Conservation (phyloP, 225 moss, liverwort and hornwort genomes). For the Pleurozium schreberi region DNA sequence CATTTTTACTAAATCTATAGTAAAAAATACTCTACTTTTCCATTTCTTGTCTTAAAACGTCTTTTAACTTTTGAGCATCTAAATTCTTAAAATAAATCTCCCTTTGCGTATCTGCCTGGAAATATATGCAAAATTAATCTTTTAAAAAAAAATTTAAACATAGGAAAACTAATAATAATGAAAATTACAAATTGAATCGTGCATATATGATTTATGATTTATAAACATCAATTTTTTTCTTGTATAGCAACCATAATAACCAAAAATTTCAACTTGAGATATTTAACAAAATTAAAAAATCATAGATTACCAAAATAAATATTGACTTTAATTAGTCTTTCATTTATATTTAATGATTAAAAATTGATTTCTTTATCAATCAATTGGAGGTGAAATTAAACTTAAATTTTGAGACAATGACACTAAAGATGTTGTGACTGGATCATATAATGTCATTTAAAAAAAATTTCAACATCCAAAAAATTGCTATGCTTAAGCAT, state of each 20-base stretch:
- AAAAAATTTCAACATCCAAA: accelerated
- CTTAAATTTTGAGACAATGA: not conserved
- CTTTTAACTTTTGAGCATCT: conserved; percentile 52
- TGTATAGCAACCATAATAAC: too few species aligned
- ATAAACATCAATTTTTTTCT: not conserved
- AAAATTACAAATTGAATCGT: not conserved
- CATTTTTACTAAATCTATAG: too few species aligned
- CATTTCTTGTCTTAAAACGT: conserved; percentile 29
- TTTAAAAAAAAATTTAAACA: too few species aligned
- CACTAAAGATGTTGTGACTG: not conserved
- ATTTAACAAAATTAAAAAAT: not conserved
- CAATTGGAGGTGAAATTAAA: too few species aligned
- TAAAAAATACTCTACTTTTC: conserved; percentile 25
- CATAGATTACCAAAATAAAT: too few species aligned
- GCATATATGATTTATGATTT: not conserved
- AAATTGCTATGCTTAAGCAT: not conserved
- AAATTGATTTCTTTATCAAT: not conserved
- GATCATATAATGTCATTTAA: accelerated
- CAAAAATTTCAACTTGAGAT: too few species aligned
- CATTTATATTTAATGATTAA: not conserved
- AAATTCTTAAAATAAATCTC: conserved; percentile 36
- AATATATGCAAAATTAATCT: not conserved
- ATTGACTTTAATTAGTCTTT: not conserved
- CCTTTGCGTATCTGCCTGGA: conserved; percentile 49
- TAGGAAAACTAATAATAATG: not conserved